phyloP scores from a whole-genome alignment of 2,329 filamentous ascomycete genomes.

The Fonsecaea erecta region DNA sequence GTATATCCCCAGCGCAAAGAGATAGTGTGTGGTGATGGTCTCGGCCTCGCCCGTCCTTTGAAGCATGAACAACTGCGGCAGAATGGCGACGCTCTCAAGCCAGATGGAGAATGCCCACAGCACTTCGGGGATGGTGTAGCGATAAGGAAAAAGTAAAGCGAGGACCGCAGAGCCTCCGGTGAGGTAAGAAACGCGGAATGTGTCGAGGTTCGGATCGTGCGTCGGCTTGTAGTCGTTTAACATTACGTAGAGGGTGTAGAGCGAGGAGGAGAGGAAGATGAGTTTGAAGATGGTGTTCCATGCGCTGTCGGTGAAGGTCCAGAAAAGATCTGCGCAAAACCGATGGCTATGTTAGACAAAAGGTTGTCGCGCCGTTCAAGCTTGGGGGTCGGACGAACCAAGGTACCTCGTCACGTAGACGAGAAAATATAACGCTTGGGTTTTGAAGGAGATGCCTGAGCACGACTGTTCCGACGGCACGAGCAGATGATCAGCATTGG shows the following conservation, averaged over 20 bases:
- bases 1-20: conserved; percentile 91
- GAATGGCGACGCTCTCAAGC: conserved; percentile 94
- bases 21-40: conserved; percentile 98
- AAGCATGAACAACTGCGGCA: conserved; percentile 97
- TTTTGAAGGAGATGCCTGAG: conserved; percentile 98
- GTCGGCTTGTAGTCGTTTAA: conserved; percentile 96
- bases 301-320: conserved; percentile 74
- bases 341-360: conserved; percentile 5
- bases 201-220: conserved; percentile 95
- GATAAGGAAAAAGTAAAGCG: conserved; percentile 81
- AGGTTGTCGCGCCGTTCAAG: conserved; percentile 2
- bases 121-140: conserved; percentile 79
- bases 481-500: neutral
- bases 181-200: conserved; percentile 95
- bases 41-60: conserved; percentile 97
- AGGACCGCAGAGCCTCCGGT: conserved; percentile 75
- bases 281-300: conserved; percentile 98
- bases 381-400: conserved; percentile 55
- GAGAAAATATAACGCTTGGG: conserved; percentile 89
- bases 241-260: conserved; percentile 98
- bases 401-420: conserved; percentile 95
- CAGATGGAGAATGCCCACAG: conserved; percentile 98
- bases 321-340: conserved; percentile 74
- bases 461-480: conserved; percentile 69
- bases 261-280: conserved; percentile 85